A percentile compares a stretch with the other conserved stretches of the same genome.
Evolutionary conservation across 345 rosid species (phyloP).

Genomic region (Hibiscus mutabilis): DNA sequence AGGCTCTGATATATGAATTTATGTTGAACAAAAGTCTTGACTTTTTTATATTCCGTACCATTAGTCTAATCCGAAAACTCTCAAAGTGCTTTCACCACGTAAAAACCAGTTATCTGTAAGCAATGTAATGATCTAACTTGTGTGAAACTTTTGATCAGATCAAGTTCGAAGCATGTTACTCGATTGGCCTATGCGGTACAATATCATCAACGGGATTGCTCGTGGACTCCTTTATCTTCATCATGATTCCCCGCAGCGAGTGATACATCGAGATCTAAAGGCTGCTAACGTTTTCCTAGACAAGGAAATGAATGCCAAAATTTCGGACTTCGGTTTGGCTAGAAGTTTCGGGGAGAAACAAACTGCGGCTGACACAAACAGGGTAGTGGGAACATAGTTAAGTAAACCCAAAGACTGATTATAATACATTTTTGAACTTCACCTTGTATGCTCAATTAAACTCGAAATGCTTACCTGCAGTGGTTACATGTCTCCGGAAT

Average conservation of each 20-base stretch:
- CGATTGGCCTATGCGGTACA: slow-evolving; percentile 26
- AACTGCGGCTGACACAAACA: slow-evolving; percentile 28
- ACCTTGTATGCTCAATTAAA: not conserved
- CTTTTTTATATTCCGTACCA: slow-evolving; percentile 8
- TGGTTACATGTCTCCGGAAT: slow-evolving; percentile 55
- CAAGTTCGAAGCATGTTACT: slow-evolving; percentile 9
- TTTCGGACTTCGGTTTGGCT: slow-evolving; percentile 43
- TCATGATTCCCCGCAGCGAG: slow-evolving; percentile 31
- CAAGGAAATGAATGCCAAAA: slow-evolving; percentile 36
- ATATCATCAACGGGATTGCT: slow-evolving; percentile 29
- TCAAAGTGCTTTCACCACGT: not conserved
- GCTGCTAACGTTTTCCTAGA: slow-evolving; percentile 41
- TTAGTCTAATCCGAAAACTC: not conserved
- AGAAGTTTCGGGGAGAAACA: slow-evolving; percentile 31
- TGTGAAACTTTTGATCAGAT: slow-evolving; percentile 7
- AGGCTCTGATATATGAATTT: slow-evolving; percentile 9
- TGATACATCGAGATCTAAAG: slow-evolving; percentile 35
- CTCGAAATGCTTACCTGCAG: slow-evolving; percentile 12
- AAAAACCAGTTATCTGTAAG: not conserved
- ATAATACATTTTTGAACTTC: not conserved
- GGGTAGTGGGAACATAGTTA: slow-evolving; percentile 55
- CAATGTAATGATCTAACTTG: slow-evolving; percentile 2
- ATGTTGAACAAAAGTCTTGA: slow-evolving; percentile 11
- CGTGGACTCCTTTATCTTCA: slow-evolving; percentile 34
- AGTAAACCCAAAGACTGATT: not conserved